Base-by-base conservation (phyloP, 768 basidiomycete species). In the Imleria badia region DNA sequence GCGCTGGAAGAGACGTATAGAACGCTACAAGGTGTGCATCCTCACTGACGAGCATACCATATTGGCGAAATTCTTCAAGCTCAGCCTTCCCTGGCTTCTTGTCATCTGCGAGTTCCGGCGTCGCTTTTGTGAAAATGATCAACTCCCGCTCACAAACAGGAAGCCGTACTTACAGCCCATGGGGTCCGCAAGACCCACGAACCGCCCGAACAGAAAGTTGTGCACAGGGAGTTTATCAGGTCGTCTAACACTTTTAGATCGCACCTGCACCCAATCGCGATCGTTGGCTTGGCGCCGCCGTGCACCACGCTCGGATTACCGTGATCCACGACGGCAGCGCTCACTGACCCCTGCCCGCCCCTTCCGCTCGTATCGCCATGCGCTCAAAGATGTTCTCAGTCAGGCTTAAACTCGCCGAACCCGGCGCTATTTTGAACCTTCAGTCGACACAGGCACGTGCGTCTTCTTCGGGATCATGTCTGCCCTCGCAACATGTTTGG, bases 391-490 rank as follows among this genome's bases (percentile, higher is more conserved):
- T 89, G 5, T 86, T 84, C 73, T 98, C 94, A 81, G 65, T 95
- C 93, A 2, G 82, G 81, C 68, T n/a, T n/a, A n/a, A n/a, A n/a
- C n/a, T n/a, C n/a, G n/a, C n/a, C n/a, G n/a, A n/a, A n/a, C n/a
- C n/a, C n/a, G n/a, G n/a, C n/a, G n/a, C n/a, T n/a, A n/a, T n/a
- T n/a, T n/a, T n/a, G n/a, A n/a, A n/a, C n/a, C n/a, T n/a, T n/a
- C n/a, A n/a, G n/a, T n/a, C n/a, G n/a, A n/a, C n/a, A n/a, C 94
- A 94, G 1, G 95, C 89, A 19, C 87, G 77, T 0, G 96, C 95
- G 62, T 98, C 96, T 67, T 98, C 96, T 62, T 94, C 91, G 3
- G 94, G 92, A 58, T 97, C 89, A 68, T 98, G 96, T 3, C 93
- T 92, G 3, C 87, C 89, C 46, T 89, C 87, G 0, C 91, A 92